phyloP scores from a whole-genome alignment of 805 yeast genomes.

The Candida wancherniae region DNA sequence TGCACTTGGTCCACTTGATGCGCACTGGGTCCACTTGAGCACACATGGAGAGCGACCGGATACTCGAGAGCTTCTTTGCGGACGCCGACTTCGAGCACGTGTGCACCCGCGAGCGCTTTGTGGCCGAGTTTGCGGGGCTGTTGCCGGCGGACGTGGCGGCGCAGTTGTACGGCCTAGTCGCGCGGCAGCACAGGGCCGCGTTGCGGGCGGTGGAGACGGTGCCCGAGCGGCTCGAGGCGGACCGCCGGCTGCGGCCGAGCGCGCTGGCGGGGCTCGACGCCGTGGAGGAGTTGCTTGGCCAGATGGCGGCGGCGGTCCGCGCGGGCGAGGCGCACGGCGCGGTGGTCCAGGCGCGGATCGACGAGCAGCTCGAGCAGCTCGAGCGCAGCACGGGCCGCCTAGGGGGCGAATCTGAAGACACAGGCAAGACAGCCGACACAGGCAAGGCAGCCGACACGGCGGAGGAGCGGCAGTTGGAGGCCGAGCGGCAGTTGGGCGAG shows the following conservation, averaged over 20 bases:
- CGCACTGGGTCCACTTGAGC: too few relatives aligned
- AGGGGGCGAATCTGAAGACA: not conserved
- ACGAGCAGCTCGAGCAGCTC: slow-evolving; percentile 2
- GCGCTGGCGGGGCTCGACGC: too few relatives aligned
- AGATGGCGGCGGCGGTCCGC: slow-evolving; percentile 3
- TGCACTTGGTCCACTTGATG: too few relatives aligned
- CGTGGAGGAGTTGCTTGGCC: not conserved
- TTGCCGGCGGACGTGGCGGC: slow-evolving; percentile 2
- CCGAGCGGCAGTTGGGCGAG: too few relatives aligned
- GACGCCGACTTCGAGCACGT: slow-evolving; percentile 4
- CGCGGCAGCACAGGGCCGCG: slow-evolving; percentile 8
- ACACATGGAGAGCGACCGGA: slow-evolving; percentile 8
- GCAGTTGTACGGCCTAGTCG: slow-evolving; percentile 2
- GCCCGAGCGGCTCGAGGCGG: slow-evolving; percentile 1
- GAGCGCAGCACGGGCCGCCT: not conserved
- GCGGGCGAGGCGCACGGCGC: slow-evolving; percentile 3
- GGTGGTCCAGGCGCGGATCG: slow-evolving; percentile 2
- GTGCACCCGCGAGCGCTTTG: slow-evolving; percentile 4
- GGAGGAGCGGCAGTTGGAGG: too few relatives aligned
- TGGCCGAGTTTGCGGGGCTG: slow-evolving; percentile 3
- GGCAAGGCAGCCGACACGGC: too few relatives aligned
- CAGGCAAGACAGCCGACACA: too few relatives aligned
- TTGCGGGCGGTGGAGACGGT: not conserved
- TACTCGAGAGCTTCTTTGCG: slow-evolving; percentile 6
- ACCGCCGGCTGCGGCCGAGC: too few relatives aligned